Base-by-base conservation (phyloP, 1,284 basidiomycete genomes). In the Microbotryum violaceum region DNA sequence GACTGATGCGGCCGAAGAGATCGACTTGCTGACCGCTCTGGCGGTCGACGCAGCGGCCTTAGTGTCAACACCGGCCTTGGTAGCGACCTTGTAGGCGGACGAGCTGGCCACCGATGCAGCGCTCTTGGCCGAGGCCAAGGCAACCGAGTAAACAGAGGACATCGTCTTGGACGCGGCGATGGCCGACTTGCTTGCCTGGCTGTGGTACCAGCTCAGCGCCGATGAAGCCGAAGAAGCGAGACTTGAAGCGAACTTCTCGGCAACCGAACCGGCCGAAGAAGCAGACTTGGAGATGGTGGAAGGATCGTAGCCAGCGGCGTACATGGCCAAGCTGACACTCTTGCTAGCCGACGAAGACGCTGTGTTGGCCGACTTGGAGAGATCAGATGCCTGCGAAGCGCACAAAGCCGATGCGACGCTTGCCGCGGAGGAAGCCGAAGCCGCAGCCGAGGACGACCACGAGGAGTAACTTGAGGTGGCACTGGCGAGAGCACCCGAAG, bases 321-420 rank as follows among this genome's bases (percentile, higher is more conserved):
- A 18, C 16, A 56, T n/a, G 37, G 48, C 48, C n/a, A 25, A 31
- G n/a, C 56, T 54, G 42, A 65, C 60, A 16, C 56, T 61, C 37
- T 51, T 52, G 16, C 58, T 56, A 18, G 65, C 64, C 21, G 58
- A 61, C 9, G 59, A 58, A 18, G 59, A 63, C 12, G 62, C 60
- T 14, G 57, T 48, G 31, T 54, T 54, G 25, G 69, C 69, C 20
- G 57, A 59, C 53, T 70, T 70, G 48, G 56, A 58, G 29, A 65
- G 45, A 8, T 25, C 31, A 7, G 58, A 62, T 6, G 67, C 66
- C 33, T 23, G 10, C 12, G 21, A 63, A 8, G 33, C 54, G 16
- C 47, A 57, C 27, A 58, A 57, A 56, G 64, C 57, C 42, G 50
- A 53, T 16, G 59, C 48, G 48, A 53, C 49, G 47, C 56, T 60